These are phyloP conservation scores for Ulmus americana DNA, from an alignment of 331 rosid genomes.

Conservation along the genomic window DNA sequence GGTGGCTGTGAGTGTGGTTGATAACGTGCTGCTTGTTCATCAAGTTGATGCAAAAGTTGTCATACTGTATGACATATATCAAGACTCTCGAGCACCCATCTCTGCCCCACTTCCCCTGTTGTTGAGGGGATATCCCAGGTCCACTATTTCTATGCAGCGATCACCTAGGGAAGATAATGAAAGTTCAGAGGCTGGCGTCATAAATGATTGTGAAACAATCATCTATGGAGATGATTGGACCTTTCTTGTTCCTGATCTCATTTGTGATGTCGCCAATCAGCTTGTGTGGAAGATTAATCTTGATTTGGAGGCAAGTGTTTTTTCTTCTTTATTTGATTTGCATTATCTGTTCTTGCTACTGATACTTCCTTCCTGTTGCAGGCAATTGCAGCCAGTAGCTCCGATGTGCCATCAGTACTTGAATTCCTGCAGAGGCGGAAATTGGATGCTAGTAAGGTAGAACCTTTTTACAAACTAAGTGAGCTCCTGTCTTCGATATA, in stretches of 20 bases:
- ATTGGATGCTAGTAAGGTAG: slow-evolving; percentile 72
- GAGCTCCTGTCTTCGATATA: not conserved
- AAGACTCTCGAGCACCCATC: slow-evolving; percentile 85
- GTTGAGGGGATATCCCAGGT: slow-evolving; percentile 71
- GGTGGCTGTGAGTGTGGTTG: slow-evolving; percentile 87
- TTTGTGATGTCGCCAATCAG: slow-evolving; percentile 62
- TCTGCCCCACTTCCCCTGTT: slow-evolving; percentile 96
- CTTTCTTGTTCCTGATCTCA: slow-evolving; percentile 78
- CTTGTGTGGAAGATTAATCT: slow-evolving; percentile 78
- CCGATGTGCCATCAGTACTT: slow-evolving; percentile 81
- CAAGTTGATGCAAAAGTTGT: slow-evolving; percentile 97
- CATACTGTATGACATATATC: slow-evolving; percentile 78
- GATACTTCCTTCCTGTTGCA: slow-evolving; percentile 25
- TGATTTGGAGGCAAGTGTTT: slow-evolving; percentile 64
- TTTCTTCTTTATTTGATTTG: slow-evolving; percentile 11
- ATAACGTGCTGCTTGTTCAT: slow-evolving; percentile 86
- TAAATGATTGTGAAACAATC: slow-evolving; percentile 47
- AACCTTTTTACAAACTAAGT: slow-evolving; percentile 7
- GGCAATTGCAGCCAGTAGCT: slow-evolving; percentile 96
- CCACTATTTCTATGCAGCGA: slow-evolving; percentile 42
- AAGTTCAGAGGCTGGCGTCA: slow-evolving; percentile 40
- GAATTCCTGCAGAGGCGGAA: slow-evolving; percentile 96
- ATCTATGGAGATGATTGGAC: slow-evolving; percentile 69
- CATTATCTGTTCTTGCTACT: slow-evolving; percentile 7
- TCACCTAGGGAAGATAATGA: slow-evolving; percentile 51